A percentile compares a stretch with the other conserved stretches of the same genome.
Evolutionary conservation across 805 yeast genomes (phyloP).

Genomic region (Lachancea cidri): DNA sequence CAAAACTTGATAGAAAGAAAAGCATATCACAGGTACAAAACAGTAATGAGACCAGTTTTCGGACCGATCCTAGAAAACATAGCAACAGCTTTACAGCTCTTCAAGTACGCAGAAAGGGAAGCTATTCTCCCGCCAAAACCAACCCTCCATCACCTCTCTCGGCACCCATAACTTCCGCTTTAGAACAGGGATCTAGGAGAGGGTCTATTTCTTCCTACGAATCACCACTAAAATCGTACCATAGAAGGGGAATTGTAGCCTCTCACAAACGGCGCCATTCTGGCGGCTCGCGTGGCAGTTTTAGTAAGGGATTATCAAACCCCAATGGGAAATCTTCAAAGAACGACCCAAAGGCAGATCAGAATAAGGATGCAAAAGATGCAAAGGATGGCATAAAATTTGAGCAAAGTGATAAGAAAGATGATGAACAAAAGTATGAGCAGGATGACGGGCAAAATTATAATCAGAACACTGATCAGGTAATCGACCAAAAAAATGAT

Average conservation of each 20-base stretch:
- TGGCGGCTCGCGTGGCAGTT: neutral
- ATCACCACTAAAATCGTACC: constrained; percentile 6
- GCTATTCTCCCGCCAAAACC: constrained; percentile 3
- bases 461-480: too few species aligned
- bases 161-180: constrained; percentile 4
- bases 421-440: neutral
- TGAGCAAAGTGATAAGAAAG: neutral
- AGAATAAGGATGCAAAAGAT: too few species aligned
- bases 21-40: constrained; percentile 19
- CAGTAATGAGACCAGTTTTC: neutral
- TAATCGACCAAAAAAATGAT: too few species aligned
- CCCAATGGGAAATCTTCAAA: neutral
- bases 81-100: constrained; percentile 8
- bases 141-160: constrained; percentile 9
- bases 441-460: too few species aligned
- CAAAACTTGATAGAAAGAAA: constrained; percentile 14
- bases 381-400: neutral
- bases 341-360: neutral
- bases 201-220: constrained; percentile 8
- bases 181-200: constrained; percentile 3
- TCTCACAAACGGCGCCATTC: neutral
- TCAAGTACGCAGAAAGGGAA: constrained; percentile 1
- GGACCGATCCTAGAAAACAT: constrained; percentile 4
- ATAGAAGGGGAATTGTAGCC: constrained; percentile 3
- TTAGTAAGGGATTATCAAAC: neutral